Base-by-base conservation (phyloP, 768 basidiomycete genomes). In the Naganishia kalamii region DNA sequence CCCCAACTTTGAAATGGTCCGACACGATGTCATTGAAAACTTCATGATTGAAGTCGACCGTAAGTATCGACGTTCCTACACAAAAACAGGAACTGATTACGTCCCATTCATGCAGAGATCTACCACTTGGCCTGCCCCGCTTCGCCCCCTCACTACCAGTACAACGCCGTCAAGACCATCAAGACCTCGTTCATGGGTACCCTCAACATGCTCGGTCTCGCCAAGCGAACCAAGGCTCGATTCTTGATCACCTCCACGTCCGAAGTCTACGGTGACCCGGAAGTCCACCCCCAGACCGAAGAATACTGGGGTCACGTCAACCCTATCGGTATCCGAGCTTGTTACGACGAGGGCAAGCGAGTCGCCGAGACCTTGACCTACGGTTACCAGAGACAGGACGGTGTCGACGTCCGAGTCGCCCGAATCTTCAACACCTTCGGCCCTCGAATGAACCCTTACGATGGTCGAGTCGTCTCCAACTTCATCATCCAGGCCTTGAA, bases 271-370 rank as follows among this genome's bases (percentile, higher is more conserved):
- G 96, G 96, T 59, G 93, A 97, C 79, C 96, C 96, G 15, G 90
- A 92, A 77, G 93, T 96, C 37, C 96, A 99, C 79, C 96, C 96
- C 29, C 96, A 99, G 78, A 84, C 81, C 63, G 92, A 97, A 78
- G 92, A 96, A 75, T 94, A 94, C 79, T 96, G 92, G 92, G 93
- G 92, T 50, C 87, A 98, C 79, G 96, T 99, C 75, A 99, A 99
- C 82, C 92, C 92, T 46, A 96, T 93, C 71, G 96, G 96, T 25
- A 90, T 90, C 66, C 89, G 96, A 68, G 93, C 94, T n/a, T 99
- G 96, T 80, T 99, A 99, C 76, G 96, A 99, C 75, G 96, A 99
- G 80, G 96, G 96, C 52, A 99, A 99, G 81, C 92, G 96, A 72
- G 94, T 98, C 41, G 94, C 96, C 43, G 96, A 99, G 81, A 96